Percentiles rank a stretch among this genome's conserved stretches.
These are phyloP conservation scores for Tilletia indica DNA, from an alignment of 1,284 basidiomycete species.

Conservation along the genomic window DNA sequence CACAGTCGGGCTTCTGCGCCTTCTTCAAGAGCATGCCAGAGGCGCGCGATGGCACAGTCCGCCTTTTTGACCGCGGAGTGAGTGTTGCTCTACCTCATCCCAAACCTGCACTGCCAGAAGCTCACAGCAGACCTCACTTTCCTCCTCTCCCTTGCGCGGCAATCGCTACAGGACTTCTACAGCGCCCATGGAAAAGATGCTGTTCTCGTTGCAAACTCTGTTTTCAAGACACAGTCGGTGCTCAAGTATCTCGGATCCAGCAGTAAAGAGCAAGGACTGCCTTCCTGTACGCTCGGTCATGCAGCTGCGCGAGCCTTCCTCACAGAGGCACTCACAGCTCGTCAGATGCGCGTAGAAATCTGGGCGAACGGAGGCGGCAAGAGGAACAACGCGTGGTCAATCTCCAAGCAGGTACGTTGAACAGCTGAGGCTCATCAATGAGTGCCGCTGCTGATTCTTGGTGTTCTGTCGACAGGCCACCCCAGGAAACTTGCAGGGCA, in stretches of 20 bases:
- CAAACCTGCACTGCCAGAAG: not conserved
- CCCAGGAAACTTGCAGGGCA: conserved; percentile 87
- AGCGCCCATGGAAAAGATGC: conserved; percentile 86
- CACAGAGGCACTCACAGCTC: conserved; percentile 82
- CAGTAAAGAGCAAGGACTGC: conserved; percentile 38
- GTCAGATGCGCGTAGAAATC: conserved; percentile 92
- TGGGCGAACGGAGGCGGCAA: conserved; percentile 58
- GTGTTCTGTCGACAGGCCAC: conserved; percentile 63
- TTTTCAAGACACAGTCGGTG: conserved; percentile 59
- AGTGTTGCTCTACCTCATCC: conserved; percentile 1
- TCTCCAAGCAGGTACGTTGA: conserved; percentile 72
- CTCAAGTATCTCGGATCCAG: conserved; percentile 47
- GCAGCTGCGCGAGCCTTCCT: conserved; percentile 82
- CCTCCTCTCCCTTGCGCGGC: not conserved
- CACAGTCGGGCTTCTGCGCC: conserved; percentile 42
- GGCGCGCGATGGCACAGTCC: conserved; percentile 41
- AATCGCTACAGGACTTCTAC: conserved; percentile 70
- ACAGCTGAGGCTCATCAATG: not conserved
- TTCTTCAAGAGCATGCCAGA: conserved; percentile 41
- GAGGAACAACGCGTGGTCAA: conserved; percentile 66
- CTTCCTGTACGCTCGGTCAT: conserved; percentile 71
- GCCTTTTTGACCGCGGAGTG: conserved; percentile 48
- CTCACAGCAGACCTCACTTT: not conserved
- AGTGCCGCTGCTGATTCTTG: conserved; percentile 24
- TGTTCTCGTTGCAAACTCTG: conserved; percentile 76